Conservation (phyloP, 768 basidiomycete genomes). For the Tephrocybe rancida region DNA sequence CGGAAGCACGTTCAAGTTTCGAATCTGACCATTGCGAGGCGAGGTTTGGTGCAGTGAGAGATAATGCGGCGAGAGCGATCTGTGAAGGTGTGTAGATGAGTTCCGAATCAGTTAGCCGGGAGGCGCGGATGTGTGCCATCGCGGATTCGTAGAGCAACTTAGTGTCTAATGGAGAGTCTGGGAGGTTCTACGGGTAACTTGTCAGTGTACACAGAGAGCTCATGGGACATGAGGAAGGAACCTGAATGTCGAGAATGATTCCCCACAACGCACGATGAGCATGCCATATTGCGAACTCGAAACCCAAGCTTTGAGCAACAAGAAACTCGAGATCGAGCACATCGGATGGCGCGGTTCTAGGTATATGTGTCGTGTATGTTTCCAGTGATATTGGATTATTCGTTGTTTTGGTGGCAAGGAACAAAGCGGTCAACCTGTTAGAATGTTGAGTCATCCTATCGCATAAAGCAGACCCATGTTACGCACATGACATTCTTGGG, state of each 20-base stretch:
- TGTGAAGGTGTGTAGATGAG: constrained; percentile 92
- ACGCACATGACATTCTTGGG: constrained; percentile 97
- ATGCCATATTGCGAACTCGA: constrained; percentile 95
- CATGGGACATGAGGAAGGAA: constrained; percentile 32
- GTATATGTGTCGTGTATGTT: constrained; percentile 80
- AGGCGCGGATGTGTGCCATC: constrained; percentile 66
- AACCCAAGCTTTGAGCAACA: constrained; percentile 90
- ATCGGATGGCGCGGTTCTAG: constrained; percentile 77
- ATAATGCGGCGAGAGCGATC: constrained; percentile 83
- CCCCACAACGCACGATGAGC: constrained; percentile 89
- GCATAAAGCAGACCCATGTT: not conserved
- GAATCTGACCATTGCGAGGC: constrained; percentile 61
- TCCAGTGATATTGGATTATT: constrained; percentile 91
- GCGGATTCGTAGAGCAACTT: constrained; percentile 66
- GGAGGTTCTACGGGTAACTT: constrained; percentile 49
- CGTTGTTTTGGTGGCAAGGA: constrained; percentile 97
- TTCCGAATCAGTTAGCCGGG: constrained; percentile 90
- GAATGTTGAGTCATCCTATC: constrained; percentile 5
- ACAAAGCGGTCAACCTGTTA: constrained; percentile 88
- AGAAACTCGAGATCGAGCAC: constrained; percentile 95
- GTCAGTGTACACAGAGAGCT: not conserved
- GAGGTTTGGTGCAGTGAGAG: constrained; percentile 62
- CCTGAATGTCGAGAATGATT: constrained; percentile 87
- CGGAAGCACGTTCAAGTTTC: constrained; percentile 26
- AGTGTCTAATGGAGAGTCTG: constrained; percentile 51